A percentile compares a stretch with the other conserved stretches of the same genome.
phyloP scores from a whole-genome alignment of 139 green algal species.

The Auxenochlorella protothecoides region DNA sequence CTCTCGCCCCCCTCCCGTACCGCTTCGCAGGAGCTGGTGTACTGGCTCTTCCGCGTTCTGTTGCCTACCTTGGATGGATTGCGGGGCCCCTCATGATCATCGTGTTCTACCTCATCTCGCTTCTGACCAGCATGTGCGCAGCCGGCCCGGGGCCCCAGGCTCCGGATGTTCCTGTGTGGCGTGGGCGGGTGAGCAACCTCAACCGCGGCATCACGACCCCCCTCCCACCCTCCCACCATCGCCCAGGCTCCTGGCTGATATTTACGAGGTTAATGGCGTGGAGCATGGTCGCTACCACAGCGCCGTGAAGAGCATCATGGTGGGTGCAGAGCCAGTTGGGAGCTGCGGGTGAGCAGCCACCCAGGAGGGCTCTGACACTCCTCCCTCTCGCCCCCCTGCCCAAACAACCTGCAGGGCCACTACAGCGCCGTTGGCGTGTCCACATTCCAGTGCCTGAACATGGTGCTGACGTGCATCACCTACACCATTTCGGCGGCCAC shows the following conservation, averaged over 20 bases:
- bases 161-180: too few relatives aligned
- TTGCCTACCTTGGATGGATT: constrained; percentile 30
- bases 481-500: constrained; percentile 13
- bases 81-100: constrained; percentile 29
- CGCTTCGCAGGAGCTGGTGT: constrained; percentile 45
- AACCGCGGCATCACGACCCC: background rate
- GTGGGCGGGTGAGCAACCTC: background rate
- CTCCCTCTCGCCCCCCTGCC: too few relatives aligned
- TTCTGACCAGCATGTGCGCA: background rate
- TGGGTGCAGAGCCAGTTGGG: too few relatives aligned
- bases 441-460: constrained; percentile 11
- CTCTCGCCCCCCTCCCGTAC: background rate
- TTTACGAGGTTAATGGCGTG: constrained; percentile 1
- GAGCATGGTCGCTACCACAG: too few relatives aligned
- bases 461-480: constrained; percentile 9
- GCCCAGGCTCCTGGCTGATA: background rate
- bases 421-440: background rate
- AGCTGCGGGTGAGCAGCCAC: too few relatives aligned
- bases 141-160: too few relatives aligned
- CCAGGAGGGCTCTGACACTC: too few relatives aligned
- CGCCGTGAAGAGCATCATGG: too few relatives aligned
- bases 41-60: constrained; percentile 35
- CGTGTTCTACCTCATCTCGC: constrained; percentile 19
- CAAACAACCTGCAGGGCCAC: background rate
- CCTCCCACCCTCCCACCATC: background rate